Evolutionary conservation across 2,329 filamentous ascomycete genomes (phyloP), one percentile per base, ranked within the genome.

Genomic region (Aspergillus intermedius): DNA sequence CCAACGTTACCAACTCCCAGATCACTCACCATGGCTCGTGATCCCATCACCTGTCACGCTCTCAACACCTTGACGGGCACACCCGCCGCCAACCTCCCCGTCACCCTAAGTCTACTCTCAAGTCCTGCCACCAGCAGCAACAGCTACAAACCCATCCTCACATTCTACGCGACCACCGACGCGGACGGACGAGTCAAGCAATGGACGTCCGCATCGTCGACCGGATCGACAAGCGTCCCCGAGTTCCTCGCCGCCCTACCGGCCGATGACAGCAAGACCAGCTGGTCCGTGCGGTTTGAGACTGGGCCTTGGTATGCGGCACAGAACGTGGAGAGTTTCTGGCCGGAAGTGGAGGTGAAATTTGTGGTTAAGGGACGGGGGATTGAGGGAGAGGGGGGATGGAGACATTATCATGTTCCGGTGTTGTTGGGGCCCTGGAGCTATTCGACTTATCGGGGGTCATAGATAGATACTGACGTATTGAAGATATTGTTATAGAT

Each of bases 31-130:
- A 70, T 69, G 66, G 60, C 66, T 50, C 69, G 68, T 57, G 70
- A 74, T 49, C 73, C 72, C 19, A 75, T 76, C 51, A 76, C 74
- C 52, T 76, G 73, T 51, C 74, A 76, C 54, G 70, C 73, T 47
- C 72, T 80, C 44, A 76, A 78, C 57, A 74, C 71, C 30, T 58
- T 74, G 45, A 71, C 71, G 42, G 70, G 72, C 43, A 72, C 70
- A 8, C 69, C 73, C 8, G 70, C 68, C 17, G 66, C 70, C 1
- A 62, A 70, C 21, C 66, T 80, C 17, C 71, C 73, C 25, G 77
- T 78, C 55, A 72, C 70, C 0, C 68, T 77, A 30, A 73, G 72
- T 2, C 70, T 80, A 45, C 71, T 96, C 58, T 85, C 22, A 72
- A 88, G 44, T 69, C 73, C 52, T 15, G 42, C 57, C 41, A 17